phyloP scores from a whole-genome alignment of 768 basidiomycete genomes.

The Porphyrellus cyaneotinctus region DNA sequence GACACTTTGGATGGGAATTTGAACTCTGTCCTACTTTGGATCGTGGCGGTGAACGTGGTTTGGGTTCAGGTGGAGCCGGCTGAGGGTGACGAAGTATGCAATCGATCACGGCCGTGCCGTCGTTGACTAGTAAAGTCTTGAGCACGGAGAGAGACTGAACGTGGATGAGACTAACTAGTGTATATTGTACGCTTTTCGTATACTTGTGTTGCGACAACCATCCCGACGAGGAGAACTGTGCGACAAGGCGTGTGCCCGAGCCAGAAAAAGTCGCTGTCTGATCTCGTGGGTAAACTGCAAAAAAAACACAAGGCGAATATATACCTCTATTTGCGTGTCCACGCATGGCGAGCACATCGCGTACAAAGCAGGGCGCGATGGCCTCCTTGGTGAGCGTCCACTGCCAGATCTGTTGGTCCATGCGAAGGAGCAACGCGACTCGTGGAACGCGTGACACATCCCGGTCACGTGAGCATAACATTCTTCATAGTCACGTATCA shows the following conservation, averaged over 20 bases:
- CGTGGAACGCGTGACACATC: conserved; percentile 6
- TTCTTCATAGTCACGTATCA: not conserved
- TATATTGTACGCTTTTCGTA: conserved; percentile 62
- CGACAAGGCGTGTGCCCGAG: conserved; percentile 69
- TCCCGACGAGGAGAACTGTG: conserved; percentile 54
- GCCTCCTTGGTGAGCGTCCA: conserved; percentile 60
- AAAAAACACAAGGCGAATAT: not conserved
- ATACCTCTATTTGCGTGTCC: conserved; percentile 33
- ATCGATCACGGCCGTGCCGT: conserved; percentile 71
- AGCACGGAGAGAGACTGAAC: not conserved
- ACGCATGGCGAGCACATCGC: conserved; percentile 49
- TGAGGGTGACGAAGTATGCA: conserved; percentile 47
- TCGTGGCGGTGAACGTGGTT: conserved; percentile 8
- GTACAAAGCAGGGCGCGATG: conserved; percentile 50
- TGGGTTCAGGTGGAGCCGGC: conserved; percentile 20
- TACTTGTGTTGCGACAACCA: conserved; percentile 58
- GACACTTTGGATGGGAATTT: not conserved
- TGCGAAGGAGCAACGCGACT: not conserved
- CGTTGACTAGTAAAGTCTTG: conserved; percentile 52
- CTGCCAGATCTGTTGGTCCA: conserved; percentile 30
- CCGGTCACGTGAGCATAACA: conserved; percentile 5
- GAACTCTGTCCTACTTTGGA: not conserved
- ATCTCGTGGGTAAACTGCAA: not conserved
- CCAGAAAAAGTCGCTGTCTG: conserved; percentile 65
- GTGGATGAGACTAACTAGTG: conserved; percentile 36